Conservation (phyloP, 1,284 basidiomycete species). For the Rhodotorula mucilaginosa region DNA sequence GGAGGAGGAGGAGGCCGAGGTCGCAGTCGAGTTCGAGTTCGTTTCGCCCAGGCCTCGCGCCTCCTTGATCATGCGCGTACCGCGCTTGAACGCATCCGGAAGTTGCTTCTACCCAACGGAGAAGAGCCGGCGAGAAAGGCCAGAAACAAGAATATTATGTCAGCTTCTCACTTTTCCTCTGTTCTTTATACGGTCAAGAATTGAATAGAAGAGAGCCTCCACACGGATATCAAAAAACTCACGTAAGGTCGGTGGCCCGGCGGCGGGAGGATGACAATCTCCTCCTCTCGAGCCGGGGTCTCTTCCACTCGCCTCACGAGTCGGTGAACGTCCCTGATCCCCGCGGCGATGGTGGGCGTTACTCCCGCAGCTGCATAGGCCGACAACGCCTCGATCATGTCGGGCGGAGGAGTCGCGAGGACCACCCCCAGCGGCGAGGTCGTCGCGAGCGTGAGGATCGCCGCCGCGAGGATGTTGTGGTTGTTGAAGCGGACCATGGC, state of each 20-base stretch:
- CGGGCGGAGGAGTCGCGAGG: conserved; percentile 5
- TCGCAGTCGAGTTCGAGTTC: not conserved
- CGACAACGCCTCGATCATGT: not conserved
- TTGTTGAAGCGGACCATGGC: conserved; percentile 11
- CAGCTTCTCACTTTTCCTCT: not conserved
- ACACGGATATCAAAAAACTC: not conserved
- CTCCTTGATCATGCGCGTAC: not conserved
- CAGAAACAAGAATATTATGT: not conserved
- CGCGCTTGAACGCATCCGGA: not conserved
- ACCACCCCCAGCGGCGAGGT: conserved; percentile 1
- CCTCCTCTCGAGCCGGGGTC: no score
- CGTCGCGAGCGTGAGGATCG: conserved; percentile 1
- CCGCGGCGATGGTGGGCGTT: not conserved
- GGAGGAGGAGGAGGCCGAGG: no score
- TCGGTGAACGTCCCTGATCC: not conserved
- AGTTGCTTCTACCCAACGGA: not conserved
- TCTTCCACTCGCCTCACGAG: not conserved
- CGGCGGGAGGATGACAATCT: conserved; percentile 5
- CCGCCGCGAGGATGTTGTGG: conserved; percentile 1
- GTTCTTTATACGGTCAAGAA: no score
- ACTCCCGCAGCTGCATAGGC: not conserved
- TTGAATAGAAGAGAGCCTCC: no score
- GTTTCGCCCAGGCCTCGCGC: not conserved
- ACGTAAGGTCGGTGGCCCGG: not conserved
- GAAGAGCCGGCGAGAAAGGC: no score